Evolutionary conservation across 441 rosid genomes (phyloP).

Genomic region (Biscutella laevigata): DNA sequence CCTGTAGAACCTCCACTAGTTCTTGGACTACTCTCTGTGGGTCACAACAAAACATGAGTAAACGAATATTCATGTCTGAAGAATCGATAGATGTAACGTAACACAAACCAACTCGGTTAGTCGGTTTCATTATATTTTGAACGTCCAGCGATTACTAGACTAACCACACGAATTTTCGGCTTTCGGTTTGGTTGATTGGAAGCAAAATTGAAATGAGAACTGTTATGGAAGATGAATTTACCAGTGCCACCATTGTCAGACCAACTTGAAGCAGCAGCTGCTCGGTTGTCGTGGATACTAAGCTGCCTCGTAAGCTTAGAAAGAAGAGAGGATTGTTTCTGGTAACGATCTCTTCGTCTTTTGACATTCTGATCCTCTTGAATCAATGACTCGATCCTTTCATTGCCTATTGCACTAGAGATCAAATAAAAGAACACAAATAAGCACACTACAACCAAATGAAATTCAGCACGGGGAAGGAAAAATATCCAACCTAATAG

Average conservation of each 20-base stretch:
- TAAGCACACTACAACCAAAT: constrained; percentile 16
- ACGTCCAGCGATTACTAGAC: too few species aligned
- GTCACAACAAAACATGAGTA: neutral
- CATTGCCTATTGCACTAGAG: constrained; percentile 66
- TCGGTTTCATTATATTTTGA: too few species aligned
- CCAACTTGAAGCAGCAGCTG: constrained; percentile 83
- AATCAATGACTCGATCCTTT: constrained; percentile 76
- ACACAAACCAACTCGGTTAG: too few species aligned
- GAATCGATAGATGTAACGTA: neutral
- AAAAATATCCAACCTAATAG: constrained; percentile 55
- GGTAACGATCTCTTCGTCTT: constrained; percentile 65
- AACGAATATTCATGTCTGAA: neutral
- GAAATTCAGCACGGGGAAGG: neutral
- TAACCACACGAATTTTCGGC: too few species aligned
- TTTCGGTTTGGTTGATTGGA: too few species aligned
- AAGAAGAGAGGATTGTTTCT: constrained; percentile 82
- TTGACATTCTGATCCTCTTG: constrained; percentile 83
- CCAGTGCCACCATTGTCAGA: constrained; percentile 57
- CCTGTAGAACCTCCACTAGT: constrained; percentile 45
- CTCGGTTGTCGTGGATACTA: constrained; percentile 81
- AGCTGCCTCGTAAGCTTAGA: constrained; percentile 80
- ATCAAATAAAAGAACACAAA: constrained; percentile 6
- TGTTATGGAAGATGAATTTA: constrained; percentile 16
- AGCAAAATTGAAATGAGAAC: too few species aligned
- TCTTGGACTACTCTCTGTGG: constrained; percentile 79